Conservation (phyloP, 129 eudicot species). For the Apium graveolens region DNA sequence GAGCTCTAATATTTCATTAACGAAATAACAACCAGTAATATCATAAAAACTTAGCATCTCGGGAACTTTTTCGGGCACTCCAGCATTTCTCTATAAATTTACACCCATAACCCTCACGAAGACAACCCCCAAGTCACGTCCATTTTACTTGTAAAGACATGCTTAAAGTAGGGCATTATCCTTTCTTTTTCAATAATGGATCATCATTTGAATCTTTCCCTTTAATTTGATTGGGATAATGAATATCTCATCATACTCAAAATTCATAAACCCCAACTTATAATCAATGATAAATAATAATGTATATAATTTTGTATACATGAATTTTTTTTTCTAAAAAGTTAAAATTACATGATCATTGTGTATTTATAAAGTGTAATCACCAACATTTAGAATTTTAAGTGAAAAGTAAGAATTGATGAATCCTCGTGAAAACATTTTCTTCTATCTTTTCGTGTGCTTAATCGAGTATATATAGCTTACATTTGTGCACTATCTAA, state of each 20-base stretch:
- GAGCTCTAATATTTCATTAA: no score
- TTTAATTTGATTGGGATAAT: constrained; percentile 38
- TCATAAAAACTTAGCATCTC: no score
- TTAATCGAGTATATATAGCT: neutral
- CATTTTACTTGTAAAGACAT: constrained; percentile 19
- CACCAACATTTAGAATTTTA: no score
- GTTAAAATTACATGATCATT: no score
- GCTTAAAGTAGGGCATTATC: constrained; percentile 20
- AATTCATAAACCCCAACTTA: constrained; percentile 15
- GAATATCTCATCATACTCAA: constrained; percentile 40
- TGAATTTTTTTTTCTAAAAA: no score
- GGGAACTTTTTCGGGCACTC: no score
- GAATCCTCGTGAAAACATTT: constrained; percentile 26
- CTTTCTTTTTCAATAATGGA: constrained; percentile 18
- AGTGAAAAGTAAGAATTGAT: neutral
- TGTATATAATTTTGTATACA: neutral
- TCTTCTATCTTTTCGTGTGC: constrained; percentile 1
- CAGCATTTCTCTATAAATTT: no score
- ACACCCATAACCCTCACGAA: neutral
- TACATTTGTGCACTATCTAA: neutral
- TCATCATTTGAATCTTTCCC: constrained; percentile 3
- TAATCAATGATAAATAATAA: neutral
- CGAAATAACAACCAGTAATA: no score
- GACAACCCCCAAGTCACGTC: constrained; percentile 3
- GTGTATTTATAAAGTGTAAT: no score